Base-by-base conservation (phyloP, 305 asterid species). In the Fraxinus greggii region DNA sequence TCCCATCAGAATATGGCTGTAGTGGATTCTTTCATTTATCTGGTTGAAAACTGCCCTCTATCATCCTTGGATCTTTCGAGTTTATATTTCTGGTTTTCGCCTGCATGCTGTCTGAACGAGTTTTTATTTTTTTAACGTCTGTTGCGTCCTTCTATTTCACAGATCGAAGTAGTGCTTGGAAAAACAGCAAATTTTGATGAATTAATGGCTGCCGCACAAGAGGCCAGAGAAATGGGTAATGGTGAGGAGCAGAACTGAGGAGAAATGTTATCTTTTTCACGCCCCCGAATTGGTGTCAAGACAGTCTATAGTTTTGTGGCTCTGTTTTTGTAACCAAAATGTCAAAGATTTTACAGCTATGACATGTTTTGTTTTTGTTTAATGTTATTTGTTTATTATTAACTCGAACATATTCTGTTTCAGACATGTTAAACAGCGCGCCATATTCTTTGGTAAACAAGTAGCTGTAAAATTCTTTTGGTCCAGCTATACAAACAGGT, bases 131-230 rank as follows among this genome's bases (percentile, higher is more conserved):
- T 13, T 45, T 45, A 48, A 51, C 67, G 12, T 73, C 48, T 9
- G 83, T 1, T 33, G 26, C 19, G 23, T 76, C 38, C n/a, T 65
- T 19, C 13, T 80, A 12, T 72, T 84, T 26, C 92, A 92, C 92
- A 92, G 95, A 92, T 92, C 73, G 95, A 91, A 84, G 81, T 92
- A 23, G 86, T 88, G 21, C 88, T 91, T 78, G 94, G 88, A 80
- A 92, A 92, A 81, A 87, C 94, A 15, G 89, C 87, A 21, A 91
- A 92, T 48, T 92, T 91, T 38, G 95, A 92, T 42, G 93, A 87
- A 74, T 84, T 92, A 79, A 92, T 90, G 92, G 92, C 92, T 33
- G 87, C 89, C 28, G 89, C 92, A 4, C 87, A 84, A 83, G 89
- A 85, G 65, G 89, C 42, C 38, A 79, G 85, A 72, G 93, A 91